A percentile compares a stretch with the other conserved stretches of the same genome.
Conservation (phyloP, 768 basidiomycete species). For the Gloeostereum incarnatum region DNA sequence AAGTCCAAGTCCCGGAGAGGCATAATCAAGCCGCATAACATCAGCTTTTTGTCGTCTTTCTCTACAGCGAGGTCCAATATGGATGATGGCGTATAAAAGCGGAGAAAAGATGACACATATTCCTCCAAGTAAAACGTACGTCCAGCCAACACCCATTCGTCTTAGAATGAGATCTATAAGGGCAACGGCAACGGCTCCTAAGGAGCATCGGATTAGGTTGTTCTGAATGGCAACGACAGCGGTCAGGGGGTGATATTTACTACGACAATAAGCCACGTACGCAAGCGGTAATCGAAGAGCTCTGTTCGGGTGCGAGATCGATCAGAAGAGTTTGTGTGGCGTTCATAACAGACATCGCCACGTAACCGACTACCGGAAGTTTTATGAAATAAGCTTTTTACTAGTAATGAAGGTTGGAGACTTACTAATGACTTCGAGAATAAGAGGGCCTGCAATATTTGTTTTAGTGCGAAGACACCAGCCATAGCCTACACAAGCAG, state of each 20-base stretch:
- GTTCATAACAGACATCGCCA: slow-evolving; percentile 13
- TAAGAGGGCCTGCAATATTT: slow-evolving; percentile 41
- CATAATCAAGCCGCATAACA: no score
- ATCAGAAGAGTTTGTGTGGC: slow-evolving; percentile 14
- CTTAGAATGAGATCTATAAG: slow-evolving; percentile 54
- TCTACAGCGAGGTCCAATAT: slow-evolving; percentile 48
- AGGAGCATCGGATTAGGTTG: slow-evolving; percentile 56
- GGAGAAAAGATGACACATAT: slow-evolving; percentile 38
- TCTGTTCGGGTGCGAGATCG: slow-evolving; percentile 13
- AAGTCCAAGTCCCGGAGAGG: no score
- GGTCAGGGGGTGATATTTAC: no score
- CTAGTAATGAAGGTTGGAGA: neutral
- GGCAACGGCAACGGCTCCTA: slow-evolving; percentile 54
- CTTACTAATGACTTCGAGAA: slow-evolving; percentile 24
- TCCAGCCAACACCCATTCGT: slow-evolving; percentile 58
- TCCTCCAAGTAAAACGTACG: slow-evolving; percentile 51
- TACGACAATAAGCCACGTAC: slow-evolving; percentile 10
- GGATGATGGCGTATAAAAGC: slow-evolving; percentile 37
- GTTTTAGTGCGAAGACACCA: slow-evolving; percentile 46
- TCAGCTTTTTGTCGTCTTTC: slow-evolving; percentile 21
- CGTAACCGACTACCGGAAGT: slow-evolving; percentile 12
- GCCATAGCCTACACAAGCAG: slow-evolving; percentile 43
- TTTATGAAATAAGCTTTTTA: neutral
- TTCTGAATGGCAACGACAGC: slow-evolving; percentile 34
- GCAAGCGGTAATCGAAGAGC: slow-evolving; percentile 16